Evolutionary conservation across 768 basidiomycete genomes (phyloP).

Genomic region (Goffeauzyma gilvescens): DNA sequence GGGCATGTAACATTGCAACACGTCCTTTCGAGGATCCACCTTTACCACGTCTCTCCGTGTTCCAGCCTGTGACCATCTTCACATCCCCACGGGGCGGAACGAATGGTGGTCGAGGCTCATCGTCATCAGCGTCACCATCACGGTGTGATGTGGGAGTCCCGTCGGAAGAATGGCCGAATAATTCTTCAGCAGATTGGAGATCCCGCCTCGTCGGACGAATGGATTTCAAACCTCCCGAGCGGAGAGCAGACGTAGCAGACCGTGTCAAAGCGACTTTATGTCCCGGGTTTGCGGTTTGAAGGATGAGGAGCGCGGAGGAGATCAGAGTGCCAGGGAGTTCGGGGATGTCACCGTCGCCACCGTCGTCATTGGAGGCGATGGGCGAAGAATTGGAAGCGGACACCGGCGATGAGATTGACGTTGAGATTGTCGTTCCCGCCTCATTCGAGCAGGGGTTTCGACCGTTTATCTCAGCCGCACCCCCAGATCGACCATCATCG

Average conservation of each 20-base stretch:
- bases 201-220: slow-evolving; percentile 39
- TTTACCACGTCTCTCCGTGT: slow-evolving; percentile 40
- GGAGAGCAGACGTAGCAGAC: slow-evolving; percentile 49
- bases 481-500: too few relatives aligned
- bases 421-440: too few relatives aligned
- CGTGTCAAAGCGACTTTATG: slow-evolving; percentile 45
- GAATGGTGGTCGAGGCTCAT: too few relatives aligned
- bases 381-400: slow-evolving; percentile 1
- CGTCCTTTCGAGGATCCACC: slow-evolving; percentile 18
- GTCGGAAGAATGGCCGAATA: slow-evolving; percentile 44
- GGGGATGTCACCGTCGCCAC: not conserved
- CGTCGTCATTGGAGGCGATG: slow-evolving; percentile 3
- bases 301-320: slow-evolving; percentile 58
- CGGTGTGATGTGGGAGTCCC: too few relatives aligned
- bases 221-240: slow-evolving; percentile 48
- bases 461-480: too few relatives aligned
- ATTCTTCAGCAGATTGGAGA: slow-evolving; percentile 31
- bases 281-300: slow-evolving; percentile 52
- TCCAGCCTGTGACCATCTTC: slow-evolving; percentile 34
- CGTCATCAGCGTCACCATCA: too few relatives aligned
- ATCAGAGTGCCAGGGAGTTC: slow-evolving; percentile 45
- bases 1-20: slow-evolving; percentile 35
- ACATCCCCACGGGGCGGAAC: slow-evolving; percentile 22
- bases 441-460: too few relatives aligned
- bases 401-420: too few relatives aligned